Evolutionary conservation across 331 rosid species (phyloP).

Genomic region (Arachis monticola): DNA sequence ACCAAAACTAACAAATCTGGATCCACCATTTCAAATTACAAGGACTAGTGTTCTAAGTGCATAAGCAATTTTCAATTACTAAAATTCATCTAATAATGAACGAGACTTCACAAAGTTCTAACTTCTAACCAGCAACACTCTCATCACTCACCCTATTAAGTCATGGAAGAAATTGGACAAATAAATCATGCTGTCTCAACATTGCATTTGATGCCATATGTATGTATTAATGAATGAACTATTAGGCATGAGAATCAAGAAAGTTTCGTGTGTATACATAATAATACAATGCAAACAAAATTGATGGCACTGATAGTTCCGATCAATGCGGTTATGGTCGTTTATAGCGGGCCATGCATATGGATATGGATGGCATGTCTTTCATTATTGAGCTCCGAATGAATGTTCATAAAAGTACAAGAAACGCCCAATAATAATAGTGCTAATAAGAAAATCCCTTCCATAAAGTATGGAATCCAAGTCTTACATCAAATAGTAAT

Average conservation of each 20-base stretch:
- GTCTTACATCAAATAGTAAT: conserved; percentile 19
- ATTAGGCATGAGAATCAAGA: background rate
- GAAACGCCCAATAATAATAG: conserved; percentile 25
- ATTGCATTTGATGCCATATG: background rate
- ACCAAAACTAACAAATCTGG: too few species aligned
- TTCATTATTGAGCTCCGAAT: conserved; percentile 36
- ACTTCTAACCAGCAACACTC: too few species aligned
- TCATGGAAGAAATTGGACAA: background rate
- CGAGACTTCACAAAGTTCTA: too few species aligned
- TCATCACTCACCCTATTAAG: too few species aligned
- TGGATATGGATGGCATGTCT: background rate
- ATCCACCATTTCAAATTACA: too few species aligned
- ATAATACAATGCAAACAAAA: background rate
- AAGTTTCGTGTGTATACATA: background rate
- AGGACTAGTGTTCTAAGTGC: too few species aligned
- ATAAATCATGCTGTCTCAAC: conserved; percentile 3
- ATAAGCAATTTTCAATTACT: too few species aligned
- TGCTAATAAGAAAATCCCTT: too few species aligned
- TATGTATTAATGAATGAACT: too few species aligned
- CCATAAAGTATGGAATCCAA: conserved; percentile 14
- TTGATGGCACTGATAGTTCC: conserved; percentile 16
- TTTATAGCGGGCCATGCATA: conserved; percentile 28
- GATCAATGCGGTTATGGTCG: conserved; percentile 43
- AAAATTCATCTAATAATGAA: too few species aligned
- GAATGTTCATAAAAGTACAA: background rate